Evolutionary conservation across 2,329 filamentous ascomycete genomes (phyloP).

Genomic region (Alternaria solani): DNA sequence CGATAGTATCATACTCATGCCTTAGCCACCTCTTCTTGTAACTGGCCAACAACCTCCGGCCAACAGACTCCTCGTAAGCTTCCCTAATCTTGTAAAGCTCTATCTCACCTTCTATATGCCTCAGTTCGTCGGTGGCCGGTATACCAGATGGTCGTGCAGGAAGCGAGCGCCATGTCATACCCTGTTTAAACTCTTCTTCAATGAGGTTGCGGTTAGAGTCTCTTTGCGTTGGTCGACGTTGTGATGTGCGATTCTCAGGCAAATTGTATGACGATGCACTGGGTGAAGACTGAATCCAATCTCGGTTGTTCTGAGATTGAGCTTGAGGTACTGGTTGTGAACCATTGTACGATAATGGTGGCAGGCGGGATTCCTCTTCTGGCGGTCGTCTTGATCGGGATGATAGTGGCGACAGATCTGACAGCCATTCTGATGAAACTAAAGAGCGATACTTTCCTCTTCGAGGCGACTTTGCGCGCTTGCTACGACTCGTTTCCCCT

Average conservation of each 20-base stretch:
- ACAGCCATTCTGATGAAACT: not conserved
- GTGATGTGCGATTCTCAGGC: not conserved
- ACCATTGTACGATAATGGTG: not conserved
- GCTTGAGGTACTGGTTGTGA: not conserved
- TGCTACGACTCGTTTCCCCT: not conserved
- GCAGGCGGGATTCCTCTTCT: not conserved
- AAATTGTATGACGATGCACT: not conserved
- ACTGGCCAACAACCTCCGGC: not conserved
- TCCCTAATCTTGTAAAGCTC: conserved; percentile 1
- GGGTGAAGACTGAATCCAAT: not conserved
- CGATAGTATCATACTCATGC: not conserved
- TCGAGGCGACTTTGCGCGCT: not conserved
- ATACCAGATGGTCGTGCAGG: not conserved
- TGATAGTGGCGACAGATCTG: not conserved
- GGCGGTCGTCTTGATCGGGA: too few species aligned
- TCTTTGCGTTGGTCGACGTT: not conserved
- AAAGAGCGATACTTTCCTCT: not conserved
- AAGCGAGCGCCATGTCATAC: not conserved
- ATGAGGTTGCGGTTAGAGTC: not conserved
- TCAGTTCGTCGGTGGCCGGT: not conserved
- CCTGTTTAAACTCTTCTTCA: not conserved
- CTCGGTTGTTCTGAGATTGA: not conserved
- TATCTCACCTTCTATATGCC: not conserved
- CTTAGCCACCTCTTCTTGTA: not conserved
- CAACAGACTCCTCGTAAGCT: not conserved